Base-by-base conservation (phyloP, 2,329 filamentous ascomycete species). In the Pseudogymnoascus verrucosus region DNA sequence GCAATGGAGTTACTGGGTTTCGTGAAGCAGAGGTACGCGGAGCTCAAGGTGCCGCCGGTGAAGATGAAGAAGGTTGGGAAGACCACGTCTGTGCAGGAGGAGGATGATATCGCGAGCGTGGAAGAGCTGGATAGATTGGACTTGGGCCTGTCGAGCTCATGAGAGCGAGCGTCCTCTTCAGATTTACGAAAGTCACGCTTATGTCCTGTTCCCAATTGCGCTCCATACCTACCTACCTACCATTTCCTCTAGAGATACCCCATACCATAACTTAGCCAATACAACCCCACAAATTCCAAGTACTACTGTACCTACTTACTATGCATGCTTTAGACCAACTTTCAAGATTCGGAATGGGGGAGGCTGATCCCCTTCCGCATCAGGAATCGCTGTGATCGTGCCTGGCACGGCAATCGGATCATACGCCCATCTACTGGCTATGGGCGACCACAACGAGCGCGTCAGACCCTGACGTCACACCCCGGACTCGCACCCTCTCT, bases 41-140 rank as follows among this genome's bases (percentile, higher is more conserved):
- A 11, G 14, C 57, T 31, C 31, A 16, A 61, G n/a, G 12, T 26
- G 36, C n/a, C 36, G 39, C 37, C 21, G 8, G 12, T 12, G 36
- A 44, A 44, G 36, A 40, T 16, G 60, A 16, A 28, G 37, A 19
- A 39, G 40, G 23, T 31, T 11, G 16, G 11, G 10, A 88, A 69
- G 85, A 88, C 71, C 2, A 60, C 16, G n/a, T 4, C 31, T 16
- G 11, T 67, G 68, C 37, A 67, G 67, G 57, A 70, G 26, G 37
- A 62, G 40, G 39, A 31, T 40, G 60, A 60, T 36, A 39, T 36
- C 7, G 57, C 31, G 36, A 60, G 36, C 36, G 12, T 60, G 28
- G n/a, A 31, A 16, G 31, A 21, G 57, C 57, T 60, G 57, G 28
- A 36, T 37, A 60, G 36, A 14, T n/a, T 60, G 10, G 57, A 60